phyloP scores from a whole-genome alignment of 495 filamentous ascomycete genomes.

The Achaetomiella virescens region DNA sequence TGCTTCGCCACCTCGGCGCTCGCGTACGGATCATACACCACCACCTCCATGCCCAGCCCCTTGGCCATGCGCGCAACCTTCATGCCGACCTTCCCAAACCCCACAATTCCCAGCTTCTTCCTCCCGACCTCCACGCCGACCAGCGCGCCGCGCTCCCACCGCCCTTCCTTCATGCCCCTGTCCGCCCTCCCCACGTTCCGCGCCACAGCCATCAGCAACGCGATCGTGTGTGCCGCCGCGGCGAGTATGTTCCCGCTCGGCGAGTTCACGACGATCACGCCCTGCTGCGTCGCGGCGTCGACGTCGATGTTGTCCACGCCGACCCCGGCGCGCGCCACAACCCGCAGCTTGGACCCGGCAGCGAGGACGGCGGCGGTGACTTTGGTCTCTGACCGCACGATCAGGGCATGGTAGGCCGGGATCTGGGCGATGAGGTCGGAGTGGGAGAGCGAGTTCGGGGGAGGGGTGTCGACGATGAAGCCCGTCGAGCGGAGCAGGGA shows the following conservation, averaged over 20 bases:
- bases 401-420: slow-evolving; percentile 57
- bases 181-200: slow-evolving; percentile 58
- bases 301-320: slow-evolving; percentile 75
- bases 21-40: slow-evolving; percentile 64
- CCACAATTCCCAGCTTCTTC: slow-evolving; percentile 62
- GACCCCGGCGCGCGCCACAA: slow-evolving; percentile 68
- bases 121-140: slow-evolving; percentile 66
- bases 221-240: slow-evolving; percentile 64
- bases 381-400: slow-evolving; percentile 68
- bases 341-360: slow-evolving; percentile 55
- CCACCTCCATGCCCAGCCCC: slow-evolving; percentile 61
- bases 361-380: slow-evolving; percentile 54
- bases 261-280: slow-evolving; percentile 66
- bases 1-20: slow-evolving; percentile 51
- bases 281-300: slow-evolving; percentile 53
- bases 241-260: slow-evolving; percentile 65
- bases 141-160: slow-evolving; percentile 63
- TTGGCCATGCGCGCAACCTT: slow-evolving; percentile 63
- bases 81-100: slow-evolving; percentile 66
- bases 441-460: slow-evolving; percentile 48
- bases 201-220: slow-evolving; percentile 59
- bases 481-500: slow-evolving; percentile 46
- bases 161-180: slow-evolving; percentile 50
- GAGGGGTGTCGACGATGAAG: slow-evolving; percentile 53
- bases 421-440: slow-evolving; percentile 55